Evolutionary conservation across 148 eudicot genomes (phyloP).

Genomic region (Amaranthus palmeri): DNA sequence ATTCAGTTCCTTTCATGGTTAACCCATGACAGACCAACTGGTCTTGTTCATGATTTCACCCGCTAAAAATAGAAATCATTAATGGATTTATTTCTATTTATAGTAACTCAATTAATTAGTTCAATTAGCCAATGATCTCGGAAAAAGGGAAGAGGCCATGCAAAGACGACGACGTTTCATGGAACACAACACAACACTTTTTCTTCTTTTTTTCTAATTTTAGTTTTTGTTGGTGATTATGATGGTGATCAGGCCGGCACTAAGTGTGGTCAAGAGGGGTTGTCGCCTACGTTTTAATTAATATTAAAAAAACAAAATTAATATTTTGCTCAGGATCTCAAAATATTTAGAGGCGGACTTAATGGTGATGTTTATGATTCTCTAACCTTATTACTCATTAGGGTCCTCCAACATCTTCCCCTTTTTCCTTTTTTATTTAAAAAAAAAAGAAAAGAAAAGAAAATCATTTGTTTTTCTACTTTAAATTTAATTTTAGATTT

Average conservation of each 20-base stretch:
- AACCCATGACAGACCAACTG: constrained; percentile 55
- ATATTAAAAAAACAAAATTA: no score
- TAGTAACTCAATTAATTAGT: neutral
- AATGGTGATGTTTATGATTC: constrained; percentile 28
- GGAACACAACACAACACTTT: neutral
- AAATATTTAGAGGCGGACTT: no score
- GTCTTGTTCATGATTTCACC: constrained; percentile 68
- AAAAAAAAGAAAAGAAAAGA: neutral
- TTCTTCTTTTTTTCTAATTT: constrained; percentile 3
- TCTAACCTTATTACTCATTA: constrained; percentile 1
- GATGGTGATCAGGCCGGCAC: no score
- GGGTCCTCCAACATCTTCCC: constrained; percentile 14
- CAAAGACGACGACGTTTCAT: constrained; percentile 27
- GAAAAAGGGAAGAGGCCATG: constrained; percentile 24
- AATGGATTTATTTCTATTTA: neutral
- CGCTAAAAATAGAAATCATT: constrained; percentile 13
- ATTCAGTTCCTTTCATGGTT: constrained; percentile 68
- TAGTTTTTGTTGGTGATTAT: neutral
- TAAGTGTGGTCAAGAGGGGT: no score
- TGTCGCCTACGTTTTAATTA: no score
- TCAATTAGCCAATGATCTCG: constrained; percentile 18
- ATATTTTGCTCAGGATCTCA: no score
- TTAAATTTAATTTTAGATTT: constrained; percentile 7
- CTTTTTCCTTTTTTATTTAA: constrained; percentile 15
- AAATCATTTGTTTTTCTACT: neutral